Conservation (phyloP, 2,329 filamentous ascomycete species). For the Rhexocercosporidium sp. region DNA sequence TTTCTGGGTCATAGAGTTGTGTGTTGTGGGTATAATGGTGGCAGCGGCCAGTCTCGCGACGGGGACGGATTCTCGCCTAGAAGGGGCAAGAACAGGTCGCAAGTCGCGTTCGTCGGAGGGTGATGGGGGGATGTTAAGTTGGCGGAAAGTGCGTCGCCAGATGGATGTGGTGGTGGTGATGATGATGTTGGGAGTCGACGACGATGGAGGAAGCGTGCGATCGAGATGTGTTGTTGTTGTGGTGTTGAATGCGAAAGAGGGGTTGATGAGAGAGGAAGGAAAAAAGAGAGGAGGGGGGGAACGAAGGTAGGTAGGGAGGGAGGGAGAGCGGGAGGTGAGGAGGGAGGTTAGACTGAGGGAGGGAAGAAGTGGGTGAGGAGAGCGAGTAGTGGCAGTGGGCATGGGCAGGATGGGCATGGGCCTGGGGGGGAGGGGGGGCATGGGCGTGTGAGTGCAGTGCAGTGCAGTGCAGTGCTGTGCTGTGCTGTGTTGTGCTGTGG, state of each 20-base stretch:
- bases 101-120: slow-evolving; percentile 32
- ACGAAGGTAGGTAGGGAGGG: slow-evolving; percentile 35
- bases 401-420: neutral
- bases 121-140: slow-evolving; percentile 25
- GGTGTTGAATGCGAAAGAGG: slow-evolving; percentile 37
- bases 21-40: slow-evolving; percentile 48
- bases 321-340: slow-evolving; percentile 36
- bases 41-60: slow-evolving; percentile 39
- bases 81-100: slow-evolving; percentile 29
- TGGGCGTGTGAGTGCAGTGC: neutral
- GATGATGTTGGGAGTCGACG: slow-evolving; percentile 17
- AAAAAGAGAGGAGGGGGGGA: slow-evolving; percentile 28
- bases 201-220: slow-evolving; percentile 17
- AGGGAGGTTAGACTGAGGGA: neutral
- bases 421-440: neutral
- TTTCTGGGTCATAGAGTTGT: slow-evolving; percentile 60
- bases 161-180: slow-evolving; percentile 34
- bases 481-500: neutral
- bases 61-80: slow-evolving; percentile 35
- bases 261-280: slow-evolving; percentile 34
- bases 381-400: neutral
- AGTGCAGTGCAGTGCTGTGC: neutral
- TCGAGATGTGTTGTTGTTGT: slow-evolving; percentile 29
- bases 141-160: slow-evolving; percentile 37
- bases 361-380: neutral